phyloP scores from a whole-genome alignment of 2,329 filamentous ascomycete species.

The Neonectria faginata region DNA sequence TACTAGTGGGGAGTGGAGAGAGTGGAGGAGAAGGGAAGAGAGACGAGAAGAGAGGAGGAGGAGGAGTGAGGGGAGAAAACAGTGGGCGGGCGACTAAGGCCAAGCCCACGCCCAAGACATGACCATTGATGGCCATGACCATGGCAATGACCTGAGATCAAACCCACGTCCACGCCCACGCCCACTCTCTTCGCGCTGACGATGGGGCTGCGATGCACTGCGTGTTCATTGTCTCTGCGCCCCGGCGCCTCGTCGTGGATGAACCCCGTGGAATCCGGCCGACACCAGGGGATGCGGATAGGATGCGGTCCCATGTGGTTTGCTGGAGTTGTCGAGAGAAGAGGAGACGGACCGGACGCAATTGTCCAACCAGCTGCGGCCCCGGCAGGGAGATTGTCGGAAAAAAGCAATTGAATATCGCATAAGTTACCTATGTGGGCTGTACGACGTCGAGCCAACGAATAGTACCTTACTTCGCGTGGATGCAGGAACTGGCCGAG shows the following conservation, averaged over 20 bases:
- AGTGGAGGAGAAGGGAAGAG: conserved; percentile 18
- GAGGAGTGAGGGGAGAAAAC: conserved; percentile 24
- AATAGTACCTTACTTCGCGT: conserved; percentile 28
- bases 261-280: conserved; percentile 39
- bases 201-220: conserved; percentile 12
- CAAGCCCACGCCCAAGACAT: conserved; percentile 9
- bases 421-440: conserved; percentile 20
- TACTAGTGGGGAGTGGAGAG: conserved; percentile 28
- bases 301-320: conserved; percentile 35
- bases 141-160: conserved; percentile 18
- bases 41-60: conserved; percentile 1
- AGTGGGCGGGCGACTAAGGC: conserved; percentile 23
- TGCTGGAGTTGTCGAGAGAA: conserved; percentile 39
- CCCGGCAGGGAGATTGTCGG: conserved; percentile 22
- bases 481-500: conserved; percentile 45
- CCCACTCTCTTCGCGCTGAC: conserved; percentile 19
- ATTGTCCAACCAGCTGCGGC: conserved; percentile 47
- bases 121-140: conserved; percentile 8
- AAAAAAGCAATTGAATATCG: conserved; percentile 42
- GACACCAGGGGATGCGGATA: conserved; percentile 37
- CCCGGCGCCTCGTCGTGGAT: conserved; percentile 18
- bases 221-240: conserved; percentile 15
- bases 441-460: conserved; percentile 23
- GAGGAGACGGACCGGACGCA: conserved; percentile 37
- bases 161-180: conserved; percentile 21